These are phyloP conservation scores for Flaveria sonorensis DNA, from an alignment of 129 eudicot species.

Conservation along the genomic window DNA sequence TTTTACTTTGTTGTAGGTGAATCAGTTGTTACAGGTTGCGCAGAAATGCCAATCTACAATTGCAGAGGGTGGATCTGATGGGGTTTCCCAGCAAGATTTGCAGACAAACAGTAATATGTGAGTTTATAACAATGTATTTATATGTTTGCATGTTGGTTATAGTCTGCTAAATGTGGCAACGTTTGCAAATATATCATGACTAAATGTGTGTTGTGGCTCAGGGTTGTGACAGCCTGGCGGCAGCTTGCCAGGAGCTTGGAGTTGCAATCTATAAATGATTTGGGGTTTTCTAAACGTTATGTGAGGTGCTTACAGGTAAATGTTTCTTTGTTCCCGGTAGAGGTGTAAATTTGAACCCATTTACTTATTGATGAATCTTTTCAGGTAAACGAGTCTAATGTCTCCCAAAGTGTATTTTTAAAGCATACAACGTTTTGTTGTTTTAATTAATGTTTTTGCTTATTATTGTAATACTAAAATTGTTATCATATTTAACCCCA, in stretches of 20 bases:
- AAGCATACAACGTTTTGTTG: neutral
- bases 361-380: neutral
- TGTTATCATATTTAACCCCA: neutral
- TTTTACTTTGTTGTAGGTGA: conserved; percentile 49
- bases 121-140: conserved; percentile 25
- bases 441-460: neutral
- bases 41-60: conserved; percentile 77
- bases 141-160: neutral
- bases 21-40: conserved; percentile 70
- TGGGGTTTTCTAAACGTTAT: conserved; percentile 76
- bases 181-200: neutral
- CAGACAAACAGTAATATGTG: conserved; percentile 72
- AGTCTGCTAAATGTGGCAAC: neutral
- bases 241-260: conserved; percentile 77
- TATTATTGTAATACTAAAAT: neutral
- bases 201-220: conserved; percentile 22
- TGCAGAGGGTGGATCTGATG: conserved; percentile 66
- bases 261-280: conserved; percentile 65
- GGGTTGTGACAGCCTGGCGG: conserved; percentile 78
- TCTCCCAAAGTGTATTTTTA: neutral
- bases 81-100: conserved; percentile 62
- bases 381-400: neutral
- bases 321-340: neutral
- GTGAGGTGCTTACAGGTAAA: conserved; percentile 76
- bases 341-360: neutral